Conservation (phyloP, 2,329 filamentous ascomycete species). For the Alternaria arbusti region DNA sequence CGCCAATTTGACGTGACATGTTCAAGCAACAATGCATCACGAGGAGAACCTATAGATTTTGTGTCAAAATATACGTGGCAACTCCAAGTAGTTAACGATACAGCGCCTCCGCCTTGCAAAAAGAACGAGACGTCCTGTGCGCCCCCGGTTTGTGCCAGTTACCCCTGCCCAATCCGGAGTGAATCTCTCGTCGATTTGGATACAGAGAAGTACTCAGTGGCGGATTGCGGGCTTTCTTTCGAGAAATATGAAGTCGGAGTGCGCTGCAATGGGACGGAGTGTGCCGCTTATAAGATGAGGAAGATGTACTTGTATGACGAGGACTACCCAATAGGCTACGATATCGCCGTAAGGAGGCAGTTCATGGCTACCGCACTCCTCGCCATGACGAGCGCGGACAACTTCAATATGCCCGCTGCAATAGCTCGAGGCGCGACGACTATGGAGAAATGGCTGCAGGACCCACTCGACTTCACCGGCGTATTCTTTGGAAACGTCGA, state of each 20-base stretch:
- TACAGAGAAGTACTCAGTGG: conserved; percentile 17
- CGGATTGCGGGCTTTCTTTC: conserved; percentile 24
- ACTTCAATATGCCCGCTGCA: conserved; percentile 10
- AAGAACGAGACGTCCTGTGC: conserved; percentile 7
- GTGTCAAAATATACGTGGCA: conserved; percentile 26
- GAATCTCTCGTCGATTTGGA: conserved; percentile 17
- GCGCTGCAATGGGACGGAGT: conserved; percentile 25
- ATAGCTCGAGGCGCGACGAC: conserved; percentile 24
- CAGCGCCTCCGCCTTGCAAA: background rate
- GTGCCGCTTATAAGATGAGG: conserved; percentile 24
- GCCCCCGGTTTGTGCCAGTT: conserved; percentile 13
- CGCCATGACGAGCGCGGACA: conserved; percentile 26
- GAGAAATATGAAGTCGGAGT: conserved; percentile 28
- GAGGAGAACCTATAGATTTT: conserved; percentile 1
- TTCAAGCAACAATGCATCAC: conserved; percentile 19
- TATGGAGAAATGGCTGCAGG: conserved; percentile 25
- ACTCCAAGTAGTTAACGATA: background rate
- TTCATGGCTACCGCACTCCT: conserved; percentile 12
- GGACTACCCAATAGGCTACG: conserved; percentile 16
- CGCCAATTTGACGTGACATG: conserved; percentile 38
- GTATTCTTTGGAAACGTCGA: conserved; percentile 17
- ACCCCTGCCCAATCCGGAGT: conserved; percentile 28
- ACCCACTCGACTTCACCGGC: conserved; percentile 27
- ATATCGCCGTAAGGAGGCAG: conserved; percentile 12
- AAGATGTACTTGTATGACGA: conserved; percentile 26